A percentile compares a stretch with the other conserved stretches of the same genome.
phyloP scores from a whole-genome alignment of 2,329 filamentous ascomycete species.

The Coleophoma crateriformis region DNA sequence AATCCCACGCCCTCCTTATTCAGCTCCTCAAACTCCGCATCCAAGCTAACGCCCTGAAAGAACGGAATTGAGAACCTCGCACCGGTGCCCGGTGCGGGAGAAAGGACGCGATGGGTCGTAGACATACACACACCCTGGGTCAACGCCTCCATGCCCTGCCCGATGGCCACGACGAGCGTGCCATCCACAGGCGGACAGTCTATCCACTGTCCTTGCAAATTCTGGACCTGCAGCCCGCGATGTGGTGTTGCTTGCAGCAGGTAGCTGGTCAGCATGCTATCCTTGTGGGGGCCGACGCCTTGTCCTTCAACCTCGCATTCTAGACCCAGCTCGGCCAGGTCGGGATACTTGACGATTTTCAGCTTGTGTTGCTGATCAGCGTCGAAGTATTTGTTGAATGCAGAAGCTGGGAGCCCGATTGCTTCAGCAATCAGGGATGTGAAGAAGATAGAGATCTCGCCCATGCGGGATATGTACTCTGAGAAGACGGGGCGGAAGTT shows the following conservation, averaged over 20 bases:
- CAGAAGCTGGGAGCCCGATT: slow-evolving; percentile 62
- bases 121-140: slow-evolving; percentile 77
- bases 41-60: slow-evolving; percentile 80
- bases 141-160: slow-evolving; percentile 80
- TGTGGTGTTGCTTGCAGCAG: slow-evolving; percentile 76
- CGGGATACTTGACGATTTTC: slow-evolving; percentile 85
- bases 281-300: slow-evolving; percentile 75
- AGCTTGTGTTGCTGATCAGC: slow-evolving; percentile 69
- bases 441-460: slow-evolving; percentile 64
- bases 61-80: slow-evolving; percentile 78
- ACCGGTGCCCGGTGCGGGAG: slow-evolving; percentile 62
- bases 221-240: slow-evolving; percentile 76
- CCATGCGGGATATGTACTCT: slow-evolving; percentile 75
- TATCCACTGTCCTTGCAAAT: slow-evolving; percentile 72
- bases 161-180: slow-evolving; percentile 82
- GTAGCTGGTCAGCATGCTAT: slow-evolving; percentile 78
- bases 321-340: slow-evolving; percentile 53
- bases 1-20: slow-evolving; percentile 40
- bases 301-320: slow-evolving; percentile 38
- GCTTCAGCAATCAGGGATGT: slow-evolving; percentile 79
- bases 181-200: slow-evolving; percentile 71
- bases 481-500: slow-evolving; percentile 63
- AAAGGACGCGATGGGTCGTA: slow-evolving; percentile 81
- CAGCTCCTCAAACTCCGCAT: slow-evolving; percentile 63
- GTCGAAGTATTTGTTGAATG: slow-evolving; percentile 79